phyloP scores from a whole-genome alignment of 768 basidiomycete species.

The Russula ochroleuca region DNA sequence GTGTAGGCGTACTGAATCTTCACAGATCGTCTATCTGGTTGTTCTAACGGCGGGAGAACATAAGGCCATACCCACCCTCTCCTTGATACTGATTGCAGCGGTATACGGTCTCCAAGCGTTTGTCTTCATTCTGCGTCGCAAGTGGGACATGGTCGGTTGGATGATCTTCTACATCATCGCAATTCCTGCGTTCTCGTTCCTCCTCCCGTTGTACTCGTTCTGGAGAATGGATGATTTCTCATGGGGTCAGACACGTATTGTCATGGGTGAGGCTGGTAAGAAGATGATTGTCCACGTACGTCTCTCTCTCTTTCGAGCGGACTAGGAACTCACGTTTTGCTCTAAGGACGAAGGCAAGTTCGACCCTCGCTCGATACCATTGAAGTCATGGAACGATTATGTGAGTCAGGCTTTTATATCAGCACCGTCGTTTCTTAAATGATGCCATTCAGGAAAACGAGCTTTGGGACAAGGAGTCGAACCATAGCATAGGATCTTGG shows the following conservation, averaged over 20 bases:
- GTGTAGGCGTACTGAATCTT: background rate
- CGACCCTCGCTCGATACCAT: conserved; percentile 85
- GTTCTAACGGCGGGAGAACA: conserved; percentile 67
- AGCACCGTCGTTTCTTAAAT: background rate
- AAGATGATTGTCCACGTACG: conserved; percentile 91
- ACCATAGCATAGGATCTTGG: conserved; percentile 93
- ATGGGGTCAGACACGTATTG: conserved; percentile 90
- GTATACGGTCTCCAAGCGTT: conserved; percentile 93
- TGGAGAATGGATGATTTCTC: conserved; percentile 99
- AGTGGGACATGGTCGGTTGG: conserved; percentile 99
- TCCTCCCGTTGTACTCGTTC: conserved; percentile 92
- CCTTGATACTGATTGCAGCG: conserved; percentile 88
- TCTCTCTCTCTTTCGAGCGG: conserved; percentile 19
- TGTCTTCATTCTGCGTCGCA: conserved; percentile 86
- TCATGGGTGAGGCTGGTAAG: conserved; percentile 92
- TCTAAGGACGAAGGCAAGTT: conserved; percentile 94
- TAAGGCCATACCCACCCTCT: conserved; percentile 69
- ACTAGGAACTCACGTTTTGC: conserved; percentile 18
- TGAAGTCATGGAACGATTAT: conserved; percentile 97
- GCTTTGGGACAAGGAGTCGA: conserved; percentile 96
- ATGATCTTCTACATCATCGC: conserved; percentile 95
- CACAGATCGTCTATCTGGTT: conserved; percentile 81
- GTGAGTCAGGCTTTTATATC: conserved; percentile 42
- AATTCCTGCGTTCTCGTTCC: conserved; percentile 89
- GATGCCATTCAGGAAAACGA: conserved; percentile 68